phyloP scores from a whole-genome alignment of 1,139 yeast genomes.

The Yamadazyma epiphylla region DNA sequence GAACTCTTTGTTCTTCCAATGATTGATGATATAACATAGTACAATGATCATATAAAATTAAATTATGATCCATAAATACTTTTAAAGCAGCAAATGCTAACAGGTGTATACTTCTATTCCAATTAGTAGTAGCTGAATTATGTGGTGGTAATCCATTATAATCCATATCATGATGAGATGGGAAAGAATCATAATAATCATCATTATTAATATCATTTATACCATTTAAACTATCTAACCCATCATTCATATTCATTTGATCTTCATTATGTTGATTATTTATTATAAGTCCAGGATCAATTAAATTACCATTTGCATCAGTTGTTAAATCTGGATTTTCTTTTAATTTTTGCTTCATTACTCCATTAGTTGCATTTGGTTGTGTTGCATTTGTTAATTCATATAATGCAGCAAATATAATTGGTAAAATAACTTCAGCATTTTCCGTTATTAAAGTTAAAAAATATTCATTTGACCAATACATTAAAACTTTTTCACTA shows the following conservation, averaged over 20 bases:
- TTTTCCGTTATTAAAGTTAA: constrained; percentile 84
- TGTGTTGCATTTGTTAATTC: constrained; percentile 64
- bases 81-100: constrained; percentile 89
- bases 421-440: constrained; percentile 89
- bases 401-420: constrained; percentile 84
- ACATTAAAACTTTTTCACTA: constrained; percentile 89
- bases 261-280: constrained; percentile 6
- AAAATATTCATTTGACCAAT: constrained; percentile 94
- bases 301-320: constrained; percentile 46
- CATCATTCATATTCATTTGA: constrained; percentile 4
- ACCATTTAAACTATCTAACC: constrained; percentile 9
- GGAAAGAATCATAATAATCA: constrained; percentile 44
- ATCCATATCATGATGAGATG: constrained; percentile 32
- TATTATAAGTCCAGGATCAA: constrained; percentile 35
- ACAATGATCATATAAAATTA: constrained; percentile 87
- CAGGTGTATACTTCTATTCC: constrained; percentile 93
- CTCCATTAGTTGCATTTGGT: constrained; percentile 48
- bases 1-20: constrained; percentile 59
- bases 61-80: constrained; percentile 91
- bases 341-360: constrained; percentile 39
- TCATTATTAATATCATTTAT: constrained; percentile 29
- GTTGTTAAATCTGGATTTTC: constrained; percentile 40
- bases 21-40: constrained; percentile 79
- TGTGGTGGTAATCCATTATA: constrained; percentile 34
- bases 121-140: constrained; percentile 50